Evolutionary conservation across 371 early-diverging fungal genomes (phyloP), one percentile per base, ranked within the genome.

Genomic region (Coemansia sp.): DNA sequence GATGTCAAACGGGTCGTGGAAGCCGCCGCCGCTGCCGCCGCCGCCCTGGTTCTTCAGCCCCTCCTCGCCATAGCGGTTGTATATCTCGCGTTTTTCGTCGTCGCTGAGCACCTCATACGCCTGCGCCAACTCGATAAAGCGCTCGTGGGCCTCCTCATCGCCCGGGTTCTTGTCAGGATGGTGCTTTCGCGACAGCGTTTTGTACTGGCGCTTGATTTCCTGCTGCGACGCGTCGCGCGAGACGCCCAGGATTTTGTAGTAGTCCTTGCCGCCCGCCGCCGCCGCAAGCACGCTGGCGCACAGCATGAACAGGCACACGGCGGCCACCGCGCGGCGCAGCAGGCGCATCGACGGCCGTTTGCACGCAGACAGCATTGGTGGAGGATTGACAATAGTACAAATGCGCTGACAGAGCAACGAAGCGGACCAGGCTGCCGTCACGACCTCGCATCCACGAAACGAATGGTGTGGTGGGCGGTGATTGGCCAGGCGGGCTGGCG

Each of bases 81-180:
- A 98, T 43, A 90, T 85, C 10, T 83, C 68, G 55, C 94, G 87
- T 80, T 95, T 93, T 67, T 98, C 94, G 53, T 90, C 87, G 68
- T 98, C 93, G 35, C 82, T 85, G 48, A 99, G 84, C 3, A 95
- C 92, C 68, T 93, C 90, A 76, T 98, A 98, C 2, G 99, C 98
- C 81, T 94, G 81, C 4, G 96, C 86, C 5, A 97, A 78, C 77
- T 95, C 93, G 63, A 95, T 87, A 70, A 98, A 98, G 78, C 93
- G 95, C 52, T 86, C 87, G 59, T 93, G 88, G 4, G 93, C 92
- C 70, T 86, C 73, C 45, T 88, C 82, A 69, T 90, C 85, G 38
- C 89, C 91, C 9, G 88, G 91, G 77, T 95, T 93, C 84, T 95
- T 95, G 79, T 97, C 98, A 0, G 93, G 93, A 65, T 94, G 93